Evolutionary conservation across 306 rosid species (phyloP).

Genomic region (Crotalaria pallida): DNA sequence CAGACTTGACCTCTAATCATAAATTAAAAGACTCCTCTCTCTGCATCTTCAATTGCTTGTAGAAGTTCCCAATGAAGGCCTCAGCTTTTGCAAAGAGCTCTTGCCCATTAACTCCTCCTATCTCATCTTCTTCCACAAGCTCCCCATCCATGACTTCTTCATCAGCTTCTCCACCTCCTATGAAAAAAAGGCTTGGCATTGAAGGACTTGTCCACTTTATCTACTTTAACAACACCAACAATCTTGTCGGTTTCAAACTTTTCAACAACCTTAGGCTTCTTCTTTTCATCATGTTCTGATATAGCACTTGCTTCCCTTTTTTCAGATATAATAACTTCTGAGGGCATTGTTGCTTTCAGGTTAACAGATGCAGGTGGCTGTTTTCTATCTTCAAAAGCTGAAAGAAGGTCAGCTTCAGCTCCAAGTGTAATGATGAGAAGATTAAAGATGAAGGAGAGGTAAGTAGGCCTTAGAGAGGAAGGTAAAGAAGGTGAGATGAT

Average conservation of each 20-base stretch:
- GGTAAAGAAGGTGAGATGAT: slow-evolving; percentile 50
- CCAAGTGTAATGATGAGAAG: slow-evolving; percentile 60
- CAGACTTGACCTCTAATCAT: too few relatives aligned
- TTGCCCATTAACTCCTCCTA: slow-evolving; percentile 41
- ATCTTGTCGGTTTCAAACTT: slow-evolving; percentile 37
- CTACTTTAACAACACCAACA: slow-evolving; percentile 18
- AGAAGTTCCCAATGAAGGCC: slow-evolving; percentile 68
- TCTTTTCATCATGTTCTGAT: slow-evolving; percentile 17
- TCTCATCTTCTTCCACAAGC: slow-evolving; percentile 17
- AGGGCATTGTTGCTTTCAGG: neutral
- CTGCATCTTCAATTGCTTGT: slow-evolving; percentile 77
- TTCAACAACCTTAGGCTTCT: slow-evolving; percentile 20
- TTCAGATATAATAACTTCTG: slow-evolving; percentile 20
- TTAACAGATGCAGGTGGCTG: too few relatives aligned
- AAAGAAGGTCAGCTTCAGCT: slow-evolving; percentile 68
- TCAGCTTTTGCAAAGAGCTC: slow-evolving; percentile 68
- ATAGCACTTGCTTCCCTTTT: slow-evolving; percentile 5
- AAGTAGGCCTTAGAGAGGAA: slow-evolving; percentile 52
- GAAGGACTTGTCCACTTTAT: slow-evolving; percentile 44
- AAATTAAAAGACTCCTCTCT: slow-evolving; percentile 52
- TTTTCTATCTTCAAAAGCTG: slow-evolving; percentile 37
- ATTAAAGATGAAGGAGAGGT: slow-evolving; percentile 54
- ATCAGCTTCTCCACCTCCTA: slow-evolving; percentile 47
- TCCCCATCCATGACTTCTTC: slow-evolving; percentile 22
- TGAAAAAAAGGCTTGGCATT: slow-evolving; percentile 54